These are phyloP conservation scores for Quercus cerris DNA, from an alignment of 306 rosid species.

Conservation along the genomic window DNA sequence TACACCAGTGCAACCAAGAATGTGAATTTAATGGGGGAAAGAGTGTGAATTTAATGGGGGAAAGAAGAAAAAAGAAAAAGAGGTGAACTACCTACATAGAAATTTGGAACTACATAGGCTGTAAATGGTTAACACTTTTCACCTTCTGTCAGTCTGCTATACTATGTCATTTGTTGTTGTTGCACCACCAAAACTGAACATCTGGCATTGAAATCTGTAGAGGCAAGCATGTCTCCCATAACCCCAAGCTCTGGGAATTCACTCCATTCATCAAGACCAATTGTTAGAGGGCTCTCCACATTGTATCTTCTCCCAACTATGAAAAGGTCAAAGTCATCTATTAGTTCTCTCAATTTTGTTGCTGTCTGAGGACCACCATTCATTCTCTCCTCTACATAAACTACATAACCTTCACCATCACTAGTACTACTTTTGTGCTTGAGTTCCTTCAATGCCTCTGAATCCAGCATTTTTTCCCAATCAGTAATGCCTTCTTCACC, in stretches of 20 bases:
- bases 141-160: background rate
- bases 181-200: conserved; percentile 58
- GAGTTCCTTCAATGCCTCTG: conserved; percentile 19
- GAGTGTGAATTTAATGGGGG: no score
- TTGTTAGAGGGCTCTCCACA: conserved; percentile 35
- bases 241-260: conserved; percentile 70
- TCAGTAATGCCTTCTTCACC: background rate
- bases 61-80: background rate
- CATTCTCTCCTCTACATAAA: conserved; percentile 34
- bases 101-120: background rate
- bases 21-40: no score
- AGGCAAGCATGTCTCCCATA: conserved; percentile 58
- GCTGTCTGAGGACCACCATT: conserved; percentile 46
- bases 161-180: conserved; percentile 45
- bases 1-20: background rate
- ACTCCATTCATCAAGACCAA: conserved; percentile 62
- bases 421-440: background rate
- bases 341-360: conserved; percentile 26
- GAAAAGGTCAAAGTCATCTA: conserved; percentile 39
- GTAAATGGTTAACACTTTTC: no score
- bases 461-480: conserved; percentile 26
- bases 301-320: conserved; percentile 58
- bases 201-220: conserved; percentile 35
- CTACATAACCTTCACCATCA: conserved; percentile 1
- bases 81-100: background rate